Base-by-base conservation (phyloP, 345 rosid genomes). In the Passiflora organensis region DNA sequence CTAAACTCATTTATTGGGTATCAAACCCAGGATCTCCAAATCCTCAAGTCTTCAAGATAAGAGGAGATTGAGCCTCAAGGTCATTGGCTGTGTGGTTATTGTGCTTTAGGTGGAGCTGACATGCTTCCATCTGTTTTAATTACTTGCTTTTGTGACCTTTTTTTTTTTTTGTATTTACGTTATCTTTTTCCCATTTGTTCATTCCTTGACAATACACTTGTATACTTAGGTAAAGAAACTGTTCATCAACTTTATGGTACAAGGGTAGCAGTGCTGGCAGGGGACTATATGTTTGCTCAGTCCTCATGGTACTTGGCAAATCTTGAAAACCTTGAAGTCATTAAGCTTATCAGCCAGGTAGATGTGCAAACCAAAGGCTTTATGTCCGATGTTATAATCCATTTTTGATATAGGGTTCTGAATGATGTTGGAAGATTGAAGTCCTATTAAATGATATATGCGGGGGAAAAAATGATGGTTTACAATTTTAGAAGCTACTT, bases 201-300 rank as follows among this genome's bases (percentile, higher is more conserved):
- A 23, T 6, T 58, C n/a, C n/a, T n/a, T n/a, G n/a, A n/a, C n/a
- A n/a, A n/a, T n/a, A n/a, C n/a, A n/a, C 54, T 16, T 39, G 44
- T 10, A 50, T 62, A 43, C 56, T 16, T 69, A 84, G 99, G 96
- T 6, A 89, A 82, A 62, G 91, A 83, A 71, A 85, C 97, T 0
- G 86, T 93, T 67, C 97, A 93, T 58, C 82, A 89, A 65, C 61
- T 81, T 5, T 89, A 68, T 1, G 99, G 96, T 44, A 86, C 96
- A 24, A 84, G 99, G 71, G 85, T 93, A 18, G 95, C 96, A 5
- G 80, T 89, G 34, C 65, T 93, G 73, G 96, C 94, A 23, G 96
- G 95, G 56, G 99, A 93, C 58, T 93, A 84, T 70, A 84, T 89
- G 97, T 93, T 89, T 76, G 96, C 95, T 74, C 99, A 93, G 74